Evolutionary conservation across 2,329 filamentous ascomycete genomes (phyloP), one percentile per base, ranked within the genome.

Genomic region (Trichoderma sp.): DNA sequence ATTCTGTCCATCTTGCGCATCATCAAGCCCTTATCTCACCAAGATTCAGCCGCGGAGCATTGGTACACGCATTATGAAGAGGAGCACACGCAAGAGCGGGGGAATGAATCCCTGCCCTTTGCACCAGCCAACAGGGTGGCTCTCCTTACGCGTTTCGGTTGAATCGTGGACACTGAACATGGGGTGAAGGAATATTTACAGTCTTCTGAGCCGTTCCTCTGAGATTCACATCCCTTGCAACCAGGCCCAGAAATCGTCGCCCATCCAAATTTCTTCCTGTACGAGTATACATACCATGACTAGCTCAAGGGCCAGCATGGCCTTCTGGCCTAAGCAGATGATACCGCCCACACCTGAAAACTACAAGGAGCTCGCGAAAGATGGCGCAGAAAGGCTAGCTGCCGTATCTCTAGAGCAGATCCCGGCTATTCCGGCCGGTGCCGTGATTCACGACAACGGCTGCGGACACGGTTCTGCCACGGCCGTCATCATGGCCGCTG

Each of bases 401-500:
- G 71, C 71, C 21, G 71, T 73, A 8, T 73, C 71, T 35, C 71
- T 73, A 6, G 41, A 24, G 9, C 71, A 73, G 27, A 65, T 65
- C 29, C 60, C 71, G 60, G 71, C 71, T 7, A 73, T 73, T 24
- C 71, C 60, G 38, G 71, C 31, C 21, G 71, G 71, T 29, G 60
- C 71, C 41, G 35, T 38, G 33, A 73, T 73, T 21, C 71, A 73
- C 33, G 71, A 73, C 71, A 73, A 73, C 45, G 71, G 71, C 38
- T 73, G 71, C 71, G 71, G 71, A 53, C 29, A 50, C 16, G 71
- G 71, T 6, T 62, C 71, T 41, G 60, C 71, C 21, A 73, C 71
- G n/a, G 62, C 71, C 60, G 41, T 18, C 14, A 73, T 73, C 45
- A 56, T 73, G 41, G 71, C 41, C 38, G 41, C 71, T 24, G 60